phyloP scores from a whole-genome alignment of 2,329 filamentous ascomycete species.

The Ceratocystis harringtonii region DNA sequence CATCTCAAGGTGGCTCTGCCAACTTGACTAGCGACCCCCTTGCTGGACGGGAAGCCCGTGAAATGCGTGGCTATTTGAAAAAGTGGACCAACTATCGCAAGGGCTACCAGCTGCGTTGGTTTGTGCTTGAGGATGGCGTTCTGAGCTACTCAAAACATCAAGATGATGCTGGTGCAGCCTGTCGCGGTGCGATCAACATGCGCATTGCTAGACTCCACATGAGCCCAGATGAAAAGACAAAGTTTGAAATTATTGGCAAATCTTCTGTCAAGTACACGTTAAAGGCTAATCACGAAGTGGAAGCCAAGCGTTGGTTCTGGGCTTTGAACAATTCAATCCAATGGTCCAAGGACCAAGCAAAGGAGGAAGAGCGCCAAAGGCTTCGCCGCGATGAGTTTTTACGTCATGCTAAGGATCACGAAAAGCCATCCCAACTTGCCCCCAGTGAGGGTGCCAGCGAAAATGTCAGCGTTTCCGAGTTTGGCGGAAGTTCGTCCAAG shows the following conservation, averaged over 20 bases:
- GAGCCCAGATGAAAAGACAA: constrained; percentile 93
- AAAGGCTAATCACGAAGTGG: constrained; percentile 94
- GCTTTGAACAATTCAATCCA: constrained; percentile 97
- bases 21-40: constrained; percentile 43
- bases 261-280: constrained; percentile 97
- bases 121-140: constrained; percentile 92
- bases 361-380: constrained; percentile 68
- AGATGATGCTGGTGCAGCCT: constrained; percentile 90
- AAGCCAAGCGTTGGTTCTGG: constrained; percentile 99
- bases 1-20: constrained; percentile 39
- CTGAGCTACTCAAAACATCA: constrained; percentile 99
- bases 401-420: constrained; percentile 64
- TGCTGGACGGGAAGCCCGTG: constrained; percentile 71
- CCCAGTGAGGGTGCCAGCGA: constrained; percentile 36
- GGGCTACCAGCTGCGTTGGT: constrained; percentile 94
- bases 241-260: constrained; percentile 95
- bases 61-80: constrained; percentile 98
- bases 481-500: constrained; percentile 12
- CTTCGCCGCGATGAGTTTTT: constrained; percentile 60
- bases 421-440: constrained; percentile 35
- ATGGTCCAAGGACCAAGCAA: constrained; percentile 93
- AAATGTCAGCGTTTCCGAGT: constrained; percentile 35
- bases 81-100: constrained; percentile 99
- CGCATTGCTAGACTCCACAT: constrained; percentile 87
- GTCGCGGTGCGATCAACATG: constrained; percentile 97